Evolutionary conservation across 2,329 filamentous ascomycete species (phyloP).

Genomic region (Blumeria hordei): DNA sequence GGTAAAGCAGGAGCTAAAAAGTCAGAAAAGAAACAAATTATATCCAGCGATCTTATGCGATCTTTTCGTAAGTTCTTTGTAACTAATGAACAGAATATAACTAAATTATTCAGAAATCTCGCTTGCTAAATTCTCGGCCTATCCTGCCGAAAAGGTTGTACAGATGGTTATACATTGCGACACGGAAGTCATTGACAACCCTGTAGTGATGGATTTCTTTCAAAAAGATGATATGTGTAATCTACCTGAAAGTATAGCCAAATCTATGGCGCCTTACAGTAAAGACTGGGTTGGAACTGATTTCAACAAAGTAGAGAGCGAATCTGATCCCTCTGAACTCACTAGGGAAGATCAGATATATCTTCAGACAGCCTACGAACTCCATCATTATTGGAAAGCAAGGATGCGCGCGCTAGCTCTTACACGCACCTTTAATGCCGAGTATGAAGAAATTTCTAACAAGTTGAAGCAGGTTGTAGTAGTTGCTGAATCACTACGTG

Average conservation of each 20-base stretch:
- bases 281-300: slow-evolving; percentile 89
- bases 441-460: slow-evolving; percentile 75
- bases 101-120: slow-evolving; percentile 38
- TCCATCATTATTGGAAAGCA: slow-evolving; percentile 97
- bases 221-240: slow-evolving; percentile 82
- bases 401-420: slow-evolving; percentile 77
- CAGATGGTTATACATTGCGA: slow-evolving; percentile 94
- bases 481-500: slow-evolving; percentile 71
- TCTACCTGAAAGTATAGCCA: slow-evolving; percentile 71
- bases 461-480: slow-evolving; percentile 70
- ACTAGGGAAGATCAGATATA: slow-evolving; percentile 93
- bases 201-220: slow-evolving; percentile 88
- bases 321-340: slow-evolving; percentile 68
- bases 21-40: slow-evolving; percentile 95
- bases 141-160: slow-evolving; percentile 61
- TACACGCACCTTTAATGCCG: slow-evolving; percentile 59
- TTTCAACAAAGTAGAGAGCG: slow-evolving; percentile 50
- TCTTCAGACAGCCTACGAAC: slow-evolving; percentile 73
- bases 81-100: background rate
- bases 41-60: slow-evolving; percentile 72
- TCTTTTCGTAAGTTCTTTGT: slow-evolving; percentile 38
- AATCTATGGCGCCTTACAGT: slow-evolving; percentile 83
- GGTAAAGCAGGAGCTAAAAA: slow-evolving; percentile 41
- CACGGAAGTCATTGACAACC: slow-evolving; percentile 63
- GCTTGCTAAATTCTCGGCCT: slow-evolving; percentile 75